Base-by-base conservation (phyloP, 441 rosid genomes). In the Kokia cookei region DNA sequence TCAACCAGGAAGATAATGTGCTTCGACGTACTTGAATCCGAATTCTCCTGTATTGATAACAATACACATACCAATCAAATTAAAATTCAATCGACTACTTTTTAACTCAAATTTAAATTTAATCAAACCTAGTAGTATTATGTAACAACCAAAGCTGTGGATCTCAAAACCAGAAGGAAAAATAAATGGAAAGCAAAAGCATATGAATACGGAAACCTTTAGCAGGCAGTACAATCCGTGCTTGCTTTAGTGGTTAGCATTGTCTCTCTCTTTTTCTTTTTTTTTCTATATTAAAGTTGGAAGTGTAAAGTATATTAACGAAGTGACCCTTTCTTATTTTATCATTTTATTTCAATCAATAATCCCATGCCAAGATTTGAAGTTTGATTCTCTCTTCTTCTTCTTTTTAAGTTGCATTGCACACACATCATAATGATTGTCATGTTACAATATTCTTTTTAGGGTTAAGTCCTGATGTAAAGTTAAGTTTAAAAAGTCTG, bases 371-470 rank as follows among this genome's bases (percentile, higher is more conserved):
- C 15, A 45, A 59, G 80, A 76, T 71, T 81, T 69, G 62, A 82
- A 79, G 72, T 72, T 65, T 42, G 82, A 81, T 83, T 81, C 82
- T 74, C 73, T 72, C 10, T 64, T 2, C 17, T 5, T 32, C 37
- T 32, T 74, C 73, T 72, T 4, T 64, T 0, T 55, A 24, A 4
- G 1, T 42, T 42, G 29, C 51, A 64, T 64, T 64, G 45, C 24
- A 35, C 35, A n/a, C 45, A n/a, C 45, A 62, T n/a, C 48, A 37
- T 24, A 4, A 10, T 50, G 55, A 15, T 50, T 50, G 12, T 45
- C 50, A 11, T 45, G 50, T 45, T 9, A 32, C 37, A 32, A 32
- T 32, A 4, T 32, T 4, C 37, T 32, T 32, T 32, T 5, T 32
- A 32, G 37, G 37, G 37, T 5, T 32, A 32, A 32, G 1, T 5